Percentiles rank a stretch among this genome's conserved stretches.
Conservation (phyloP, 2,329 filamentous ascomycete genomes). For the Botrytis byssoidea region DNA sequence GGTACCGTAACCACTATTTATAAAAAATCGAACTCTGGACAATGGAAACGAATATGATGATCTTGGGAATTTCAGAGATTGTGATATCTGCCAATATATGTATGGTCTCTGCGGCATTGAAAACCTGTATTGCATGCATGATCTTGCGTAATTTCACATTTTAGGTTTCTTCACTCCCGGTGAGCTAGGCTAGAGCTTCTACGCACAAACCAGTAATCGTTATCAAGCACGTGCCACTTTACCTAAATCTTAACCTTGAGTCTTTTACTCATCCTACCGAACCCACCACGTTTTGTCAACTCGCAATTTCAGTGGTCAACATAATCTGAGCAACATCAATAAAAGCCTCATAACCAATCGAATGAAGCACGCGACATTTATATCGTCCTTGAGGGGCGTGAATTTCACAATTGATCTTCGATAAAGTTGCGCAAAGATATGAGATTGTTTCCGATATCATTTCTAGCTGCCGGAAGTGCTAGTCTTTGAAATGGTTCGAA, state of each 20-base stretch:
- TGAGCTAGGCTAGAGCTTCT: neutral
- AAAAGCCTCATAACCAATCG: slow-evolving; percentile 18
- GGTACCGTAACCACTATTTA: no score
- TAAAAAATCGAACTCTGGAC: no score
- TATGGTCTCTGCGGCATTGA: no score
- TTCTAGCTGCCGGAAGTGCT: neutral
- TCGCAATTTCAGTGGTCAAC: slow-evolving; percentile 1
- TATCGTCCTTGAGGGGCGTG: slow-evolving; percentile 3
- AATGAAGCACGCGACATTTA: slow-evolving; percentile 23
- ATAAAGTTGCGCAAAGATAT: slow-evolving; percentile 6
- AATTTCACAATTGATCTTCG: neutral
- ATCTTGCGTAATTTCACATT: no score
- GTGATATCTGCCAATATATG: no score
- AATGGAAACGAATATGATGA: no score
- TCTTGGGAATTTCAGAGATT: no score
- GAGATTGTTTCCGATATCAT: neutral
- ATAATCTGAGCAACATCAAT: neutral
- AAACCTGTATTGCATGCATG: no score
- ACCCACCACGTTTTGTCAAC: slow-evolving; percentile 9
- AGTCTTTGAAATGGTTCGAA: neutral
- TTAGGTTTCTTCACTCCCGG: neutral
- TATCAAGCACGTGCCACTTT: slow-evolving; percentile 4
- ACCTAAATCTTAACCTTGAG: neutral
- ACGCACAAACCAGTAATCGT: neutral
- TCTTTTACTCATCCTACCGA: neutral